Evolutionary conservation across 371 early-diverging fungal species (phyloP), one percentile per base, ranked within the genome.

Genomic region (Entomophthora muscae): DNA sequence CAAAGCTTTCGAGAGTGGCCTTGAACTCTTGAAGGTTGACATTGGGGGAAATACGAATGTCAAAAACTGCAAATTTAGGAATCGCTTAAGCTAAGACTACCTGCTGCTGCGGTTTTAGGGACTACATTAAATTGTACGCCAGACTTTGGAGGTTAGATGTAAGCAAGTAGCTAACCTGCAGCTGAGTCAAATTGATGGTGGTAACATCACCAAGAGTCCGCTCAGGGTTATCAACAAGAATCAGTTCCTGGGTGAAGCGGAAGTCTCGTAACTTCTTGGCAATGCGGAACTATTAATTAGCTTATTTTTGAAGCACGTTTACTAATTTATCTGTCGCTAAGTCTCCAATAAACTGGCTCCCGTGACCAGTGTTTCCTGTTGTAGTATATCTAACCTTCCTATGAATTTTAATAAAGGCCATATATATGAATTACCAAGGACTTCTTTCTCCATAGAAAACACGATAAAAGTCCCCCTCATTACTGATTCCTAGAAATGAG

Each of bases 401-500:
- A 56, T 22, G 3, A 27, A 53, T 28, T 23, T 12, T 33, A 23
- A 27, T 12, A 3, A 33, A 61, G 21, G 13, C 7, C 5, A 7
- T 23, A 23, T 13, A 23, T 7, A 17, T 13, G 24, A 76, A 68
- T 73, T 84, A 89, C 89, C 89, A 89, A 12, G 81, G 77, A 53
- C 83, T 77, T 7, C 88, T 75, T 73, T 90, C 89, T 33, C 85
- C 87, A 66, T 89, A 86, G 70, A 82, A 89, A 63, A 86, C 83
- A 67, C 78, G 78, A 68, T 80, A 71, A 0, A 67, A 71, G 31
- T 77, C 63, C 22, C 70, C 78, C n/a, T 81, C 78, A 42, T 77
- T 80, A 12, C 84, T 81, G 56, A 87, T 74, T 5, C 66, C 59
- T 57, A 17, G 17, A 32, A 28, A 53, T 24, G 57, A 57, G 22